A percentile compares a stretch with the other conserved stretches of the same genome.
phyloP scores from a whole-genome alignment of 1,284 basidiomycete species.

The Tausonia pullulans region DNA sequence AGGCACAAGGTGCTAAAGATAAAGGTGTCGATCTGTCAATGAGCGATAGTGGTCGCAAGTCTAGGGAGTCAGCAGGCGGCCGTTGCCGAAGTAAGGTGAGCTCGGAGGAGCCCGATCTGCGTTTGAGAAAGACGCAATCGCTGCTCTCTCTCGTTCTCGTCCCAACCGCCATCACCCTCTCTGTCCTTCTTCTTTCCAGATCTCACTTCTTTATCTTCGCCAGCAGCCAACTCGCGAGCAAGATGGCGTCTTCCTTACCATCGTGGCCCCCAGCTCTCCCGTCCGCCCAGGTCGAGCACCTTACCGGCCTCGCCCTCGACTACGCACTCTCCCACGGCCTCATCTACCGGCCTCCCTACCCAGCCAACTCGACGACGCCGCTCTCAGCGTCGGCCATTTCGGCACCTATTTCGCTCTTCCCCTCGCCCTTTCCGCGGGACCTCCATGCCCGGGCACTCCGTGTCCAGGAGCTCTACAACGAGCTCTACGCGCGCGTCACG shows the following conservation, averaged over 20 bases:
- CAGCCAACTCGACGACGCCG: constrained; percentile 33
- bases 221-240: background rate
- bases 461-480: constrained; percentile 71
- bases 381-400: constrained; percentile 65
- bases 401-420: constrained; percentile 77
- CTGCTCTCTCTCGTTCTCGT: too few relatives aligned
- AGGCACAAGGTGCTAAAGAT: too few relatives aligned
- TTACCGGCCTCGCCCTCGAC: constrained; percentile 60
- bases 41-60: too few relatives aligned
- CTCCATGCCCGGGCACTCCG: constrained; percentile 57
- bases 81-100: too few relatives aligned
- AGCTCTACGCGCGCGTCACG: constrained; percentile 73
- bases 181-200: too few relatives aligned
- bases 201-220: background rate
- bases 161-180: too few relatives aligned
- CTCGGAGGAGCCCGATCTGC: too few relatives aligned
- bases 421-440: constrained; percentile 68
- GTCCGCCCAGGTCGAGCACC: constrained; percentile 44
- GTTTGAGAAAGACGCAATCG: too few relatives aligned
- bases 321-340: constrained; percentile 78
- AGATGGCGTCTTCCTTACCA: constrained; percentile 22
- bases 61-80: too few relatives aligned
- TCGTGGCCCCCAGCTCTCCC: constrained; percentile 65
- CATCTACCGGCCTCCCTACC: constrained; percentile 57
- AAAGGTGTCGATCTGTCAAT: too few relatives aligned